Base-by-base conservation (phyloP, 169 alveolate genomes). In the Cryptosporidium baileyi region DNA sequence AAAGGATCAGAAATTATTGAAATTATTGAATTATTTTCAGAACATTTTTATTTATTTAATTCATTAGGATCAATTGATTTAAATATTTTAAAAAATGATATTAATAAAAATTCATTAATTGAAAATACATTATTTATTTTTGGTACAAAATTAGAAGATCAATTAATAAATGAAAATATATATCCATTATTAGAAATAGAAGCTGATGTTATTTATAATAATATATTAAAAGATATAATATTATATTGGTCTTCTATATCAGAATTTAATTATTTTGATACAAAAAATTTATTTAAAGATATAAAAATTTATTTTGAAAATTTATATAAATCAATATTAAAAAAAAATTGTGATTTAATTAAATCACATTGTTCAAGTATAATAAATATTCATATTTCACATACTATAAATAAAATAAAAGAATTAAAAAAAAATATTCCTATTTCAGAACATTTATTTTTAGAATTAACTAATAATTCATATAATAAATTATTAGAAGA, bases 121-220 rank as follows among this genome's bases (percentile, higher is more conserved):
- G 81, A 65, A 32, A 65, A 65, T 28, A 47, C 81, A 30, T 15
- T 65, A 30, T 44, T 65, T 38, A 65, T 65, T 45, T 65, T 65
- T 32, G 63, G 81, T 6, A 30, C 60, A 7, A 65, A 60, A 47
- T 22, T 65, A 28, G 81, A 65, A 24, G 45, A 36, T 30, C 80
- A 43, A 17, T 32, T 65, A 24, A 11, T 65, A 7, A 51, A 38
- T 30, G 63, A 65, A 19, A 44, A 26, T 34, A 15, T 44, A 38
- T 19, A 54, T 9, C 85, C 85, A 19, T n/a, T 74, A 11, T 60
- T 74, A 2, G 85, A 74, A 24, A 52, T 40, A 41, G 85, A 74
- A 1, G 67, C 74, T 28, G 67, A 74, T 11, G 57, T 38, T 30
- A 74, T 74, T 17, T 74, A 74, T 36, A 74, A 51, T 30, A 74